Base-by-base conservation (phyloP, 108 stramenopile genomes). In the Nitzschia inconspicua region DNA sequence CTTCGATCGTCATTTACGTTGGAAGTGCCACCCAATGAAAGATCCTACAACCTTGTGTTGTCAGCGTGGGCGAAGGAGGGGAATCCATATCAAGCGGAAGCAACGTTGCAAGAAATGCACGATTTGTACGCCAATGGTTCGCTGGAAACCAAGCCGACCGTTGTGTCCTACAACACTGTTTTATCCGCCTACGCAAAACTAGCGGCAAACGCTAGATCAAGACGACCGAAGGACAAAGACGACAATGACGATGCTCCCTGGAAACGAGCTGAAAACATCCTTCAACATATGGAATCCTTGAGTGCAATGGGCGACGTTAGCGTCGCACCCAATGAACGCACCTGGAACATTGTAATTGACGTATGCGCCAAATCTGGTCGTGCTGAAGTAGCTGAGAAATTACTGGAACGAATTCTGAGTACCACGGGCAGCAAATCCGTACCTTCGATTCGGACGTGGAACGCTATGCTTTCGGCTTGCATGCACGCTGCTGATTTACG, bases 61-160 rank as follows among this genome's bases (percentile, higher is more conserved):
- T 57, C 63, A 24, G 74, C 67, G 6, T 75, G 68, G 55, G 74
- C 68, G 16, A 75, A 75, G 32, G 18, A 35, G 20, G 75, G 74
- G 0, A 41, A 64, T 23, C 53, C 68, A 10, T 54, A 69, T 30
- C 32, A 59, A 56, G 68, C 75, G 8, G 75, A 76, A 53, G 30
- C 42, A 20, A 51, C 60, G 2, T 27, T 76, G 29, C 39, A 48
- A 18, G 54, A 56, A 44, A 69, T 76, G 63, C 67, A 69, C 41
- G 47, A 67, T 18, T 28, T 54, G 43, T 52, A 63, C 36, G 39
- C 40, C 2, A 49, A 46, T 18, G 57, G 51, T n/a, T 23, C 47
- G 20, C 35, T 64, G 14, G 58, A 76, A 18, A 53, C 57, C 4
- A 34, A 34, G 7, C 66, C 75, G 18, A 64, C 43, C 13, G 34